Evolutionary conservation across 495 filamentous ascomycete species (phyloP), one percentile per base, ranked within the genome.

Genomic region (Penicillium diatomitis): DNA sequence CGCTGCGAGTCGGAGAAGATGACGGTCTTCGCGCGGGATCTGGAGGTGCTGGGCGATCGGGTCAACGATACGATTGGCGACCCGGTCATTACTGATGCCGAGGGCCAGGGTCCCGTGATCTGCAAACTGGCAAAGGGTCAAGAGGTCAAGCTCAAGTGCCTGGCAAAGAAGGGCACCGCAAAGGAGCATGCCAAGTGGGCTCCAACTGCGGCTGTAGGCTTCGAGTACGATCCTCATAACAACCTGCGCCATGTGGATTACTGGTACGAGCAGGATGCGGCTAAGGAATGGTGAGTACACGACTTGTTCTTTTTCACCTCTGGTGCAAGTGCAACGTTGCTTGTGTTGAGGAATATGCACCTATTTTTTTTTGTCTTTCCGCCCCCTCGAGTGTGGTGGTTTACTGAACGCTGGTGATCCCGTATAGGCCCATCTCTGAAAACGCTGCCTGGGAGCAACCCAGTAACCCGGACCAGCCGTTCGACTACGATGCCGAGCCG

Each of bases 131-230:
- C 90, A 20, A 85, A 87, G 48, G 85, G 82, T 4, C 94, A 98
- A 63, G 87, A 95, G 64, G 63, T 98, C 46, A 83, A 85, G 63
- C 77, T 97, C 64, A 84, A 82, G 38, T 96, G 91, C 60, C 82
- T 96, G 54, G 94, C 90, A 45, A 96, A 95, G 77, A 97, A 97
- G 74, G 92, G 92, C 0, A 96, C 96, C 50, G 90, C 91, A 3
- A 98, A 97, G 75, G 92, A 98, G 64, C 92, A 98, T 72, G 85
- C 94, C 0, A 98, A 98, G 65, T 98, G 92, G 92, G 83, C 86
- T 42, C 90, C 94, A 3, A 86, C 84, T 37, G 75, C 90, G 48
- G 94, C 92, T 4, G 83, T 98, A 44, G 92, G 89, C 28, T 98
- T 97, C 57, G 92, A 98, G 68, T 98, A 98, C 66, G 92, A 98